A percentile compares a stretch with the other conserved stretches of the same genome.
Conservation (phyloP, 352 stramenopile genomes). For the Pythium myriotylum region DNA sequence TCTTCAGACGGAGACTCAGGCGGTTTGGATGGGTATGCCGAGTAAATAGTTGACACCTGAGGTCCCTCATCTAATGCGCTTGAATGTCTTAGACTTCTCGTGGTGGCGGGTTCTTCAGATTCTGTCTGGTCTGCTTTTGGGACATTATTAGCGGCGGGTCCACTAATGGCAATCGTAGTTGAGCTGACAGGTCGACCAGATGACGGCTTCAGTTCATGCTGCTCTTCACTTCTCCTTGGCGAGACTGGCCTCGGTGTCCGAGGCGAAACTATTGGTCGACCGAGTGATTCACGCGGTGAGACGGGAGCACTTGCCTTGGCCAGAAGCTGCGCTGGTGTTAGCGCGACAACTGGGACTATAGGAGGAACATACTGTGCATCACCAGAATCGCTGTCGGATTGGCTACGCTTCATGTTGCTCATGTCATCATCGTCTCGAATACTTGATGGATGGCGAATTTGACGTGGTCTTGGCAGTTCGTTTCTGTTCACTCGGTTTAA, state of each 20-base stretch:
- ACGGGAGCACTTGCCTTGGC: constrained; percentile 45
- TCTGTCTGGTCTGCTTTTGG: background rate
- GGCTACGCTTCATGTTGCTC: background rate
- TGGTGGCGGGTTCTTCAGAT: too few relatives aligned
- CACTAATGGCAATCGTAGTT: background rate
- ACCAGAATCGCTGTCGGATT: constrained; percentile 2
- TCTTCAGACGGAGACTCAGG: background rate
- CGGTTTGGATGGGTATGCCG: background rate
- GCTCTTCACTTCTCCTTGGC: constrained; percentile 3
- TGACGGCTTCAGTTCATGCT: background rate
- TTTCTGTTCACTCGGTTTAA: background rate
- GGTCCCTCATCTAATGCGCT: background rate
- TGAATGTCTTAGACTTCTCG: too few relatives aligned
- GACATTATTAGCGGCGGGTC: background rate
- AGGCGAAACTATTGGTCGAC: constrained; percentile 33
- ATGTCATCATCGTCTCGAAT: constrained; percentile 14
- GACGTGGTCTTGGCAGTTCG: background rate
- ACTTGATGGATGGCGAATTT: constrained; percentile 23
- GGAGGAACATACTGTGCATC: constrained; percentile 11
- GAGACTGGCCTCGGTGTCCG: constrained; percentile 29
- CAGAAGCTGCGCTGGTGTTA: constrained; percentile 55
- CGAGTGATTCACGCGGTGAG: constrained; percentile 10
- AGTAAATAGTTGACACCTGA: background rate
- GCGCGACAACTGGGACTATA: constrained; percentile 34
- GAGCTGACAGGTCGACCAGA: background rate